Base-by-base conservation (phyloP, 2,329 filamentous ascomycete genomes). In the Elsinoe ampelina region DNA sequence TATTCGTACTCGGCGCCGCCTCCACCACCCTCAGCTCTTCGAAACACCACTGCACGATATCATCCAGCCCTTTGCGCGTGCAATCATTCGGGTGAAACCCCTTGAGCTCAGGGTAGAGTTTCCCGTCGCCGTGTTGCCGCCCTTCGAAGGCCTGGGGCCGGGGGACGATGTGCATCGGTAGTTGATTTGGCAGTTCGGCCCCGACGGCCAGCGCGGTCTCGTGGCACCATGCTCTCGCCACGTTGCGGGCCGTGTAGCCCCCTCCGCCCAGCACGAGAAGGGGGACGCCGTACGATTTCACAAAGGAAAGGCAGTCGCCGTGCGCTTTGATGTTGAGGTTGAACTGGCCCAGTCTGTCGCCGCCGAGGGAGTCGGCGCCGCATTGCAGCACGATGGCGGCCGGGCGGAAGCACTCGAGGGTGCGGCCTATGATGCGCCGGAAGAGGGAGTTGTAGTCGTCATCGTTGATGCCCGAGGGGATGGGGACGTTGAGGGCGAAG, bases 251-350 rank as follows among this genome's bases (percentile, higher is more conserved):
- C 12, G 93, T 98, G 72, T 98, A 98, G 26, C 93, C 93, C 57
- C 93, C 93, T 38, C 93, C 93, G 43, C 93, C 93, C 58, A 97
- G 88, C 56, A 98, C 82, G 51, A 98, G 83, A 60, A 97, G 79
- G 2, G 93, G 93, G 1, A 95, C 76, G 5, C 80, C 78, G 61
- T 90, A 82, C 47, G 77, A 81, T 71, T 97, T 97, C 71, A 91
- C 89, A 65, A 86, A 96, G 51, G 85, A 83, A 58, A 96, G 89
- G 70, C 93, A 98, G 61, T 86, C 85, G 55, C 90, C 92, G 72
- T 98, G 93, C 12, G 91, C 92, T 68, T 89, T 85, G 59, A 98
- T 93, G 70, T 95, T 95, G 59, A 98, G 82, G 68, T 97, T 98
- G 79, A 98, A 98, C 61, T 90, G 86, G 50, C 93, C 93, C 0